Base-by-base conservation (phyloP, 78 protist genomes). In the Guillardia theta region DNA sequence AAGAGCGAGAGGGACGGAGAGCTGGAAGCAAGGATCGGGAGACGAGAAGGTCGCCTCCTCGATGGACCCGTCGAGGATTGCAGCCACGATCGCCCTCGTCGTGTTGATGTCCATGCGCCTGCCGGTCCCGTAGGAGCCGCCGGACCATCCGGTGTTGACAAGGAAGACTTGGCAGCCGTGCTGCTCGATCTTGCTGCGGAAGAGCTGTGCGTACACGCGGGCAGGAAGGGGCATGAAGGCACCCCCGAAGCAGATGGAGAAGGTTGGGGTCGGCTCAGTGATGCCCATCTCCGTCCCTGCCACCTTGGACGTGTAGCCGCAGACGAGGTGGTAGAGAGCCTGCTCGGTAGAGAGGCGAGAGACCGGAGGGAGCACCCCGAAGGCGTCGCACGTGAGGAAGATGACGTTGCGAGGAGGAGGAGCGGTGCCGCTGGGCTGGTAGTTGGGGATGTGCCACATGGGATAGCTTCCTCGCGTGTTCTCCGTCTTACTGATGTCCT, bases 341-440 rank as follows among this genome's bases (percentile, higher is more conserved):
- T 97, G 98, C 36, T 88, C 97, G 6, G 98, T 95, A 70, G 97
- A 94, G 76, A 98, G 97, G 77, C 83, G 94, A 22, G 97, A 54
- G 58, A 98, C 98, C 48, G 99, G 99, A 41, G 99, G 99, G n/a
- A 99, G 96, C 45, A 99, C 98, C 47, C 99, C 99, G 88, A 96
- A 98, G 24, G 99, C 99, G 53, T 99, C 99, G 95, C 99, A 97
- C 27, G 99, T 97, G 93, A 99, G 97, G 96, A 99, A 77, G 95
- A 99, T 95, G 88, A 98, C 93, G 96, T 99, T 97, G 88, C 64
- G 95, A 36, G 99, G 99, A 90, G 97, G 98, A 5, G 96, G 96
- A 9, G 97, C 97, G 9, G 92, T 36, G 30, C 97, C 97, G 78
- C 97, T 97, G 21, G 36, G 44, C 96, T 96, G 95, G 27, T 96